Evolutionary conservation across 2,329 filamentous ascomycete genomes (phyloP).

Genomic region (Fusarium tricinctum): DNA sequence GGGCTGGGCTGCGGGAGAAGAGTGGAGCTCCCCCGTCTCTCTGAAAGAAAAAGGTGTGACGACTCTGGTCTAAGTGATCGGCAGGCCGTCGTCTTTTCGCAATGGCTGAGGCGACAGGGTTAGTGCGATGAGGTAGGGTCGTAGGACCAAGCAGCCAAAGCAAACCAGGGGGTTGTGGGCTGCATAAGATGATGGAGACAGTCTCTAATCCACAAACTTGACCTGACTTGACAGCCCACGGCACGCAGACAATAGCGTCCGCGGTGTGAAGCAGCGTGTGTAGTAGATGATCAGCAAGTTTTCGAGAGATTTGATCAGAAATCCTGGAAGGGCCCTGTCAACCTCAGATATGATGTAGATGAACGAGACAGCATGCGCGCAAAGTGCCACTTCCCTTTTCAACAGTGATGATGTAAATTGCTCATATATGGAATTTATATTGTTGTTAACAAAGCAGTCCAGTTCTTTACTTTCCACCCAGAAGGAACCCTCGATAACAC

Average conservation of each 20-base stretch:
- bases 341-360: conserved; percentile 11
- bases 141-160: conserved; percentile 53
- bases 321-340: conserved; percentile 33
- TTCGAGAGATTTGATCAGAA: conserved; percentile 34
- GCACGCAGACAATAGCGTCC: conserved; percentile 50
- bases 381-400: background rate
- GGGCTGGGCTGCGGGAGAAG: conserved; percentile 57
- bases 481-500: conserved; percentile 1
- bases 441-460: conserved; percentile 33
- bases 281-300: conserved; percentile 45
- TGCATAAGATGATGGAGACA: conserved; percentile 53
- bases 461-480: conserved; percentile 34
- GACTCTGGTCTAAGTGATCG: conserved; percentile 68
- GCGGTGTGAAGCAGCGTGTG: conserved; percentile 42
- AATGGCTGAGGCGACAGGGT: conserved; percentile 62
- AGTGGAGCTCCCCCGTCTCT: conserved; percentile 55
- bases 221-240: conserved; percentile 52
- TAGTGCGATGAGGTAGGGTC: conserved; percentile 59
- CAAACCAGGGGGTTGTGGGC: conserved; percentile 53
- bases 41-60: conserved; percentile 61
- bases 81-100: conserved; percentile 66
- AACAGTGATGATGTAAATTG: conserved; percentile 1
- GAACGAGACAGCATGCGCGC: conserved; percentile 6
- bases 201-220: conserved; percentile 46
- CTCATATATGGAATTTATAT: conserved; percentile 1